Evolutionary conservation across 2,329 filamentous ascomycete genomes (phyloP).

Genomic region (Nemania diffusa): DNA sequence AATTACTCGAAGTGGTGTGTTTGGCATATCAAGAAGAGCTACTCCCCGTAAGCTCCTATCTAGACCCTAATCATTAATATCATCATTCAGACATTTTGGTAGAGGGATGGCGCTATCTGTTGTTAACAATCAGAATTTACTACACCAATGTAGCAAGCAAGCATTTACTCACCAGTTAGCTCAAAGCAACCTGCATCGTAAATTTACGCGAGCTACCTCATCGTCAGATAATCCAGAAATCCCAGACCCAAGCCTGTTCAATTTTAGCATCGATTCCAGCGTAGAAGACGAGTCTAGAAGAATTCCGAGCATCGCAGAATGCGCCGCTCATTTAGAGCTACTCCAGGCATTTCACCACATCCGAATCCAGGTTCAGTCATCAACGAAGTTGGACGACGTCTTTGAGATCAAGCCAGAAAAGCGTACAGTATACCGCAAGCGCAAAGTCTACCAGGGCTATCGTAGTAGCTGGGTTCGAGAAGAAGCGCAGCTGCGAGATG

Average conservation of each 20-base stretch:
- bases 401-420: slow-evolving; percentile 13
- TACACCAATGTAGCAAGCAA: slow-evolving; percentile 15
- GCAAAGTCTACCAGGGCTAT: not conserved
- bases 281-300: not conserved
- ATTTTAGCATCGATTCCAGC: not conserved
- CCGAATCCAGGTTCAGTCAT: slow-evolving; percentile 8
- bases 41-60: not conserved
- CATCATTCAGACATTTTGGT: not conserved
- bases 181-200: not conserved
- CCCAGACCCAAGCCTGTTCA: slow-evolving; percentile 17
- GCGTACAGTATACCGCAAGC: slow-evolving; percentile 14
- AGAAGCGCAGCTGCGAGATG: slow-evolving; percentile 11
- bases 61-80: not conserved
- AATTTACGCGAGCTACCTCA: slow-evolving; percentile 1
- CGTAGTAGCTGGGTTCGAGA: slow-evolving; percentile 7
- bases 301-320: slow-evolving; percentile 18
- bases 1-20: not conserved
- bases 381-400: not conserved
- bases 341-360: slow-evolving; percentile 18
- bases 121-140: not conserved
- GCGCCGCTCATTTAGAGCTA: slow-evolving; percentile 13
- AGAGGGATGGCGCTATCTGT: slow-evolving; percentile 4
- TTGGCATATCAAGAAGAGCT: not conserved
- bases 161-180: not conserved
- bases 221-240: slow-evolving; percentile 13